These are phyloP conservation scores for Hymenoscyphus albidus DNA, from an alignment of 2,329 filamentous ascomycete genomes.

Conservation along the genomic window DNA sequence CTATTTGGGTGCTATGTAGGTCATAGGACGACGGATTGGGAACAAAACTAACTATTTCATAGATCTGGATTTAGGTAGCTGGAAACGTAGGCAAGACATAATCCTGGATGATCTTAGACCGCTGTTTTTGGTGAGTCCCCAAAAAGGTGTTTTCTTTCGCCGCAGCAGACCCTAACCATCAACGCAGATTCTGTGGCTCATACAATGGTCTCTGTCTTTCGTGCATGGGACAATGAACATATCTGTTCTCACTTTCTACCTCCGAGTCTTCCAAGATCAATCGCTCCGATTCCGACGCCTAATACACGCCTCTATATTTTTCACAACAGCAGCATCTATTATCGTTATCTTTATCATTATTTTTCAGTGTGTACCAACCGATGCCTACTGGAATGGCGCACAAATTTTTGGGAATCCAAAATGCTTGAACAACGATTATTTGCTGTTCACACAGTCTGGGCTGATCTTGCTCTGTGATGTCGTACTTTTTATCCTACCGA, in stretches of 20 bases:
- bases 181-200: slow-evolving; percentile 9
- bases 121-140: slow-evolving; percentile 1
- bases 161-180: neutral
- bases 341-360: slow-evolving; percentile 3
- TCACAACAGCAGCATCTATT: neutral
- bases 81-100: slow-evolving; percentile 7
- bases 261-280: slow-evolving; percentile 11
- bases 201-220: slow-evolving; percentile 6
- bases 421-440: neutral
- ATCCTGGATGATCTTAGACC: neutral
- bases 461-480: slow-evolving; percentile 6
- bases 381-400: neutral
- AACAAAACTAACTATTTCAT: neutral
- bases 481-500: slow-evolving; percentile 4
- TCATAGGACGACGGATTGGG: neutral
- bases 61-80: slow-evolving; percentile 9
- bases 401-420: neutral
- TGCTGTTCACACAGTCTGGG: slow-evolving; percentile 3
- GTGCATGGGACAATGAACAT: slow-evolving; percentile 7
- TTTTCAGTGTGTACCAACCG: slow-evolving; percentile 6
- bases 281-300: slow-evolving; percentile 8
- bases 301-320: slow-evolving; percentile 5
- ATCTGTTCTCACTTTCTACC: slow-evolving; percentile 11
- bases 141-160: neutral
- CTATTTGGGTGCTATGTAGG: slow-evolving; percentile 8